phyloP scores from a whole-genome alignment of 495 filamentous ascomycete genomes.

The Penicillium roqueforti region DNA sequence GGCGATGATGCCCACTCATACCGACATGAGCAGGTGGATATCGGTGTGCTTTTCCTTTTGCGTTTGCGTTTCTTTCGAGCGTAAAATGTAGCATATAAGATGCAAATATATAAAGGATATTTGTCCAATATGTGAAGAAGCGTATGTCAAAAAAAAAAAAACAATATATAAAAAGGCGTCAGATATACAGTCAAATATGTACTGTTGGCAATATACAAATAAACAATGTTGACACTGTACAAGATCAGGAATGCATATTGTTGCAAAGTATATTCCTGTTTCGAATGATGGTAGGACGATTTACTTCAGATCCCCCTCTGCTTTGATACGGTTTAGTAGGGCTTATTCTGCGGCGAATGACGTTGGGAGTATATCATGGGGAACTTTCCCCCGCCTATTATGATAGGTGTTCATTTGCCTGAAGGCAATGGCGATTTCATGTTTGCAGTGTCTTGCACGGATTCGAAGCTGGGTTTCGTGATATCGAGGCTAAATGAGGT shows the following conservation, averaged over 20 bases:
- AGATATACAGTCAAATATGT: conserved; percentile 5
- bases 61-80: background rate
- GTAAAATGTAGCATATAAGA: background rate
- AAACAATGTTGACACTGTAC: background rate
- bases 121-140: background rate
- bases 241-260: conserved; percentile 5
- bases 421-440: background rate
- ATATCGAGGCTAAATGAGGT: background rate
- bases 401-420: background rate
- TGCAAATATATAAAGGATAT: background rate
- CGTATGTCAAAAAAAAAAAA: background rate
- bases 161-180: background rate
- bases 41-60: background rate
- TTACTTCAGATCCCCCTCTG: background rate
- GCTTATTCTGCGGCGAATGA: conserved; percentile 6
- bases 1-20: conserved; percentile 31
- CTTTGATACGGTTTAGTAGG: background rate
- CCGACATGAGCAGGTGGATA: background rate
- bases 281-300: background rate
- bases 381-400: conserved; percentile 11
- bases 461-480: background rate
- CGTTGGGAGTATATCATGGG: conserved; percentile 9
- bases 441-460: background rate
- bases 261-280: background rate
- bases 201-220: background rate